Evolutionary conservation across 1,284 basidiomycete genomes (phyloP).

Genomic region (Leccinum holopus): DNA sequence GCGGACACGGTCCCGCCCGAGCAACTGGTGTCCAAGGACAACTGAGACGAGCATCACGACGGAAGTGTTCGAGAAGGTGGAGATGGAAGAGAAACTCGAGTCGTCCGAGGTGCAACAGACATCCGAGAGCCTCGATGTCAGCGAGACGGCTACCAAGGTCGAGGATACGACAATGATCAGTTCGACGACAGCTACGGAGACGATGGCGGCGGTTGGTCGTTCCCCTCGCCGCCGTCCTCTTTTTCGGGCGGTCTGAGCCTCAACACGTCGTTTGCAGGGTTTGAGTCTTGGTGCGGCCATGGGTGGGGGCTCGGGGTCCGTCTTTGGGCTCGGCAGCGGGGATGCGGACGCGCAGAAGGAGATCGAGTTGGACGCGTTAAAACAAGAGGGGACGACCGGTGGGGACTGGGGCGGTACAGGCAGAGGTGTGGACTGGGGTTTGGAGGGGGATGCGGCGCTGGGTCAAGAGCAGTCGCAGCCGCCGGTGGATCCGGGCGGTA

Average conservation of each 20-base stretch:
- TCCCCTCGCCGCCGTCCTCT: background rate
- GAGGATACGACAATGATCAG: background rate
- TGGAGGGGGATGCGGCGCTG: too few relatives aligned
- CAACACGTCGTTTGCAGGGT: background rate
- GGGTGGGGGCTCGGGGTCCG: background rate
- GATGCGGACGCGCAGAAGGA: background rate
- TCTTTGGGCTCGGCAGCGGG: background rate
- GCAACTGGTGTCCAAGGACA: slow-evolving; percentile 10
- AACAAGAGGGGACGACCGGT: too few relatives aligned
- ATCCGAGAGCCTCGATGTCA: background rate
- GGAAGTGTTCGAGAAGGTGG: background rate
- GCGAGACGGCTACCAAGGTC: background rate
- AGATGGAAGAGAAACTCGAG: background rate
- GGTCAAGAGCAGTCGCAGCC: too few relatives aligned
- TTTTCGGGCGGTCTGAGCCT: background rate
- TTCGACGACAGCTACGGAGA: background rate
- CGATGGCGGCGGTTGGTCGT: background rate
- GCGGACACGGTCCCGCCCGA: slow-evolving; percentile 29
- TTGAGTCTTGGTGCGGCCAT: background rate
- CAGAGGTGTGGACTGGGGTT: too few relatives aligned
- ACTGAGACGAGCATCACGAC: background rate
- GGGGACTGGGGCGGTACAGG: too few relatives aligned
- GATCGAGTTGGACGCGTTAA: too few relatives aligned
- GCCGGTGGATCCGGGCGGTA: too few relatives aligned
- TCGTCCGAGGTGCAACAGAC: background rate